Evolutionary conservation across 2,329 filamentous ascomycete genomes (phyloP).

Genomic region (Sporothrix protearum): DNA sequence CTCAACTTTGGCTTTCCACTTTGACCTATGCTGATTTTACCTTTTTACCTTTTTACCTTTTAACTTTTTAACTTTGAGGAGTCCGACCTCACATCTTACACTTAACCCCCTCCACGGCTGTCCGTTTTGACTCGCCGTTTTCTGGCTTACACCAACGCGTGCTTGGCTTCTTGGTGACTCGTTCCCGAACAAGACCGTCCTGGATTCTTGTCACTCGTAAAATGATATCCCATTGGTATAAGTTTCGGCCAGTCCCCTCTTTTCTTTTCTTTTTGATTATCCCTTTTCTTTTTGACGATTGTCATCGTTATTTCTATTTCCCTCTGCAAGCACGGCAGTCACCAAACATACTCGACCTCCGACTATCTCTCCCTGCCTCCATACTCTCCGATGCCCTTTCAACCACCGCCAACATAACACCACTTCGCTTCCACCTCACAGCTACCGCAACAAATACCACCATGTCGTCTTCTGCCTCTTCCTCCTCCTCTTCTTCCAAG

Average conservation of each 20-base stretch:
- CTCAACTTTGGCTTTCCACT: not conserved
- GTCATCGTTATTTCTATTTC: not conserved
- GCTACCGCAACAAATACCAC: not conserved
- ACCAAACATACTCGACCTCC: not conserved
- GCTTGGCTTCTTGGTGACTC: slow-evolving; percentile 3
- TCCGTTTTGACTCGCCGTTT: not conserved
- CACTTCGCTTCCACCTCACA: not conserved
- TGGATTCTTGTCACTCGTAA: not conserved
- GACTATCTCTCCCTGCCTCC: not conserved
- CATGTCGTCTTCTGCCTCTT: not conserved
- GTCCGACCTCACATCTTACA: not conserved
- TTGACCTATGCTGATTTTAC: not conserved
- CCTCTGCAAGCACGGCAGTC: not conserved
- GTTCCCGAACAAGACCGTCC: not conserved
- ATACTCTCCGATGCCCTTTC: not conserved
- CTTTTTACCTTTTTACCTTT: not conserved
- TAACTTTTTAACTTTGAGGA: not conserved
- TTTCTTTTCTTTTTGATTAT: not conserved
- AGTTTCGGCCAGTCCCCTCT: not conserved
- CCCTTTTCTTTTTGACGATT: too few relatives aligned
- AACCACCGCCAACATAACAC: not conserved
- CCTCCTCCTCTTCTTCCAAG: slow-evolving; percentile 14
- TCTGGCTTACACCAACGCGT: slow-evolving; percentile 6
- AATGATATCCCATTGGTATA: slow-evolving; percentile 14
- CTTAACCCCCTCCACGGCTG: not conserved